Evolutionary conservation across 352 stramenopile species (phyloP), one percentile per base, ranked within the genome.

Genomic region (Globisporangium viniferum): DNA sequence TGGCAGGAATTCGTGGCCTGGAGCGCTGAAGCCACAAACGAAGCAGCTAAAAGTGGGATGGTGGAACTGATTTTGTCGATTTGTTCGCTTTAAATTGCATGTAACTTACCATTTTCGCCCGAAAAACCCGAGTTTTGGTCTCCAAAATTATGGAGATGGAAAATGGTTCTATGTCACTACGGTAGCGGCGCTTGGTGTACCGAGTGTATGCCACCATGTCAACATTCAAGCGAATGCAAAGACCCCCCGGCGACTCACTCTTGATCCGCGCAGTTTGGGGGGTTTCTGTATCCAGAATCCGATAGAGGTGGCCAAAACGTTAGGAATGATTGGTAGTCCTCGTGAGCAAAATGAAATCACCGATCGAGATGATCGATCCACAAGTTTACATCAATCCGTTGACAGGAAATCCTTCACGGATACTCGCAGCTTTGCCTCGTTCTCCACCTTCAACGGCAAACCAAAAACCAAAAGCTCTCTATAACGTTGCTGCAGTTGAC

Each of bases 11-110:
- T 66, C 5, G 60, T 59, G 46, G 58, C 58, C 10, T 5, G 12
- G 22, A 39, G 58, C 58, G 22, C 39, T n/a, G 10, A 41, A 63
- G 36, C 58, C 58, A 36, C 35, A 63, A 63, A 54, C 58, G n/a
- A 24, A 5, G 15, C n/a, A 14, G 14, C 5, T 12, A 36, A 18
- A 20, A 36, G 58, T 63, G 35, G n/a, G 39, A 63, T 27, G 15
- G 9, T 4, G 1, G 22, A 14, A 15, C 22, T 54, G 10, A 35
- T 63, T 51, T 63, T 48, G 39, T n/a, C 4, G 14, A 48, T n/a
- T 46, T 46, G 39, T 46, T 15, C 2, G 39, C 14, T 20, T 20
- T 46, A 20, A 5, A 15, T 46, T 46, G 12, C 39, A 20, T 46
- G 39, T 46, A 20, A 46, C 12, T 46, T 46, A 46, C 39, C 39